Conservation (phyloP, 2,329 filamentous ascomycete species). For the Aspergillus novofumigatus region DNA sequence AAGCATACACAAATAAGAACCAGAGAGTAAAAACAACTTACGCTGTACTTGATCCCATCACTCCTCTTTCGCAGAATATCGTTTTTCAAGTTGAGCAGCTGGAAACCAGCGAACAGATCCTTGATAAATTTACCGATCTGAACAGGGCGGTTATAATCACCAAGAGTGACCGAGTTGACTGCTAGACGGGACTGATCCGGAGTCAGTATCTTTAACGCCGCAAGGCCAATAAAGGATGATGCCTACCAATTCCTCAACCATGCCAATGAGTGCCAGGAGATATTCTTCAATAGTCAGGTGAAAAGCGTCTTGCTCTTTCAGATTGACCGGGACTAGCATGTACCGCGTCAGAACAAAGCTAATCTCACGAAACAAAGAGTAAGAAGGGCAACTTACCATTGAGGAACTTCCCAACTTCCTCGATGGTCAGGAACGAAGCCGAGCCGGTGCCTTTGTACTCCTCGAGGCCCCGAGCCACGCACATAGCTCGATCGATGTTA, state of each 20-base stretch:
- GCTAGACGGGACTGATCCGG: conserved; percentile 66
- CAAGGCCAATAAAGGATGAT: background rate
- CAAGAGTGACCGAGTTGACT: conserved; percentile 89
- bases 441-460: conserved; percentile 51
- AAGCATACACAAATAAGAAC: background rate
- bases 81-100: conserved; percentile 96
- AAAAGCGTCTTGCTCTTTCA: conserved; percentile 85
- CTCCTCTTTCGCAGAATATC: conserved; percentile 81
- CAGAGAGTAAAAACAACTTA: conserved; percentile 25
- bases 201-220: background rate
- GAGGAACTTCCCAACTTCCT: conserved; percentile 77
- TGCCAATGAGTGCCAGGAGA: conserved; percentile 76
- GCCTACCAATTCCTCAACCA: conserved; percentile 78
- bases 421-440: conserved; percentile 75
- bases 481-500: conserved; percentile 56
- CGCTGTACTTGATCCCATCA: conserved; percentile 90
- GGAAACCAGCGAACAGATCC: conserved; percentile 91
- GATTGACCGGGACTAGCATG: conserved; percentile 73
- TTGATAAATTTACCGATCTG: conserved; percentile 91
- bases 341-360: background rate
- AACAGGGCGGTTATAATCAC: conserved; percentile 79
- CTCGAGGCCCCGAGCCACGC: conserved; percentile 77
- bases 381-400: conserved; percentile 52
- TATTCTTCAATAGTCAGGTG: conserved; percentile 98
- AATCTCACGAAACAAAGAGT: conserved; percentile 5